Percentiles rank a stretch among this genome's conserved stretches.
phyloP scores from a whole-genome alignment of 2,329 filamentous ascomycete genomes.

The Xylaria sp. region DNA sequence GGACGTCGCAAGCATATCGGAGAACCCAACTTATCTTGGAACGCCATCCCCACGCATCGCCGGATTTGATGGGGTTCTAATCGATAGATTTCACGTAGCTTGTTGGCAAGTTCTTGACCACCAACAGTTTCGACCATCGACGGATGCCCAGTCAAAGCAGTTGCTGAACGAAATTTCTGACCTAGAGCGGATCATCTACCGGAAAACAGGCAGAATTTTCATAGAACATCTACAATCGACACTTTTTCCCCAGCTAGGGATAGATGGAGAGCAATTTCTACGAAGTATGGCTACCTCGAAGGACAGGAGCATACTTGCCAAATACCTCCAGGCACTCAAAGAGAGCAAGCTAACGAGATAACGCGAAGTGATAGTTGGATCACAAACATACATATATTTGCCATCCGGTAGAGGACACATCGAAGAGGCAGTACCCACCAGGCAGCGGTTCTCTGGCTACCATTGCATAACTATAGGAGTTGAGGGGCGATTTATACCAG shows the following conservation, averaged over 20 bases:
- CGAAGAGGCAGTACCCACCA: conserved; percentile 10
- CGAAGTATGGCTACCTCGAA: conserved; percentile 61
- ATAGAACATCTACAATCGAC: conserved; percentile 68
- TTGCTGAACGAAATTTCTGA: conserved; percentile 86
- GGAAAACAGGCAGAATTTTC: conserved; percentile 85
- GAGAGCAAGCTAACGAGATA: conserved; percentile 35
- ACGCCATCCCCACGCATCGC: conserved; percentile 68
- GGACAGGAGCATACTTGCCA: conserved; percentile 66
- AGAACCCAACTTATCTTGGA: conserved; percentile 55
- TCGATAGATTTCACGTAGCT: conserved; percentile 84
- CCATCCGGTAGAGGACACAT: background rate
- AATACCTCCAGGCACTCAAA: conserved; percentile 68
- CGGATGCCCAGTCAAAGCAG: conserved; percentile 85
- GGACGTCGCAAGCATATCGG: conserved; percentile 66
- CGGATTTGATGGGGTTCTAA: conserved; percentile 82
- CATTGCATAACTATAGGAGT: conserved; percentile 40
- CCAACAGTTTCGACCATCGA: conserved; percentile 75
- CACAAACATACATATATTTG: background rate
- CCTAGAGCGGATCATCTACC: conserved; percentile 87
- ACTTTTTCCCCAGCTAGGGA: conserved; percentile 69
- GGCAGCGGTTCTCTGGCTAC: conserved; percentile 24
- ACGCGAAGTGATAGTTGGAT: background rate
- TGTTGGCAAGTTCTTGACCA: conserved; percentile 89
- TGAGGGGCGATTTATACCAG: conserved; percentile 39
- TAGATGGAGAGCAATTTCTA: conserved; percentile 66